These are phyloP conservation scores for Colletotrichum nymphaeae DNA, from an alignment of 2,329 filamentous ascomycete genomes.

Conservation along the genomic window DNA sequence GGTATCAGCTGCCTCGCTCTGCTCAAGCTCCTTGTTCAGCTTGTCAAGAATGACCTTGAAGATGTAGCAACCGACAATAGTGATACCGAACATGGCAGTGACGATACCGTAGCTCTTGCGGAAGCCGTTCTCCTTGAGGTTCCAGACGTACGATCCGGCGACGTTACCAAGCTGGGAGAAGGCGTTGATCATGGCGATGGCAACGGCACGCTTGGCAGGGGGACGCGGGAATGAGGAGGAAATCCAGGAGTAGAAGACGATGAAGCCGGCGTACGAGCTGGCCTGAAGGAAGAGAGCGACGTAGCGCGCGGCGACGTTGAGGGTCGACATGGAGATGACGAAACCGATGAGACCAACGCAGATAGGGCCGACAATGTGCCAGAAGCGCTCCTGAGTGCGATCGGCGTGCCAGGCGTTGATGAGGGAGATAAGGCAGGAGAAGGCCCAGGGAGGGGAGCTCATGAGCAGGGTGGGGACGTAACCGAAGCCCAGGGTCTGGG, in stretches of 20 bases:
- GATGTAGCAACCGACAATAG: constrained; percentile 62
- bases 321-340: constrained; percentile 69
- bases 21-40: constrained; percentile 60
- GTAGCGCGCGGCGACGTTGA: constrained; percentile 67
- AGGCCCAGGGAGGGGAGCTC: constrained; percentile 69
- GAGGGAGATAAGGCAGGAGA: constrained; percentile 67
- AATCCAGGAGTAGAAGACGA: constrained; percentile 70
- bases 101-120: constrained; percentile 75
- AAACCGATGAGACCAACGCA: constrained; percentile 66
- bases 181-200: constrained; percentile 70
- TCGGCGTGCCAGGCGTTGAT: constrained; percentile 68
- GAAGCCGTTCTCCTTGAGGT: constrained; percentile 68
- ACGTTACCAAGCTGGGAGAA: constrained; percentile 69
- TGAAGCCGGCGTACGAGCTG: constrained; percentile 63
- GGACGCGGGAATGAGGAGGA: constrained; percentile 67
- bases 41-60: constrained; percentile 59
- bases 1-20: constrained; percentile 55
- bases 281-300: constrained; percentile 70
- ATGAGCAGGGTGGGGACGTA: constrained; percentile 66
- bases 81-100: constrained; percentile 71
- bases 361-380: constrained; percentile 67
- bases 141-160: constrained; percentile 73
- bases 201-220: constrained; percentile 70
- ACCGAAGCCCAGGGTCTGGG: constrained; percentile 62
- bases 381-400: constrained; percentile 66